Base-by-base conservation (phyloP, 495 filamentous ascomycete genomes). In the Penicillium antarcticum region DNA sequence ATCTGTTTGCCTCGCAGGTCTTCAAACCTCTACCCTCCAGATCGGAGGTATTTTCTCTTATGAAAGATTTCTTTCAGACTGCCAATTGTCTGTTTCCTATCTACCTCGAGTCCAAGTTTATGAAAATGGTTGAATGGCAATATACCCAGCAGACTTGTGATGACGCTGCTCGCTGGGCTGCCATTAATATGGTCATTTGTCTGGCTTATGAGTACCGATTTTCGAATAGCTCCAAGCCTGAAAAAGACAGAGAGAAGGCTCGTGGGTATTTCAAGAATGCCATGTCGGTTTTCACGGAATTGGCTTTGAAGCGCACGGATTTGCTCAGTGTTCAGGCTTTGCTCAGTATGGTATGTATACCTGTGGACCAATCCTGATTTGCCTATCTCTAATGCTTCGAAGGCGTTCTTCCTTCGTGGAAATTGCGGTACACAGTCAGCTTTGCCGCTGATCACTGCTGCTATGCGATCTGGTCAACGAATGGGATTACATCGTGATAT, bases 71-170 rank as follows among this genome's bases (percentile, higher is more conserved):
- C 63, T 98, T 98, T 62, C 87, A 87, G 60, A 95, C 95, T 59
- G 91, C 96, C 71, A 98, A 98, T 72, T 87, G 89, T 77, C 88
- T 97, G 71, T 95, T 97, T 66, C 94, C 94, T 21, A 78, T 98
- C 4, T 97, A 94, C 64, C 92, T 97, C 64, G 90, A 97, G 65
- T 86, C 86, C 10, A 91, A 92, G 0, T 98, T 98, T 60, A 96
- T 97, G 88, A 85, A 89, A 60, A 74, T 97, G 29, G 88, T 98
- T 4, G 90, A 96, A 59, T 86, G 87, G 70, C 91, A 97, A 60
- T 98, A 97, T 70, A 92, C 91, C 9, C 73, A 80, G 35, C 86
- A 96, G 55, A 92, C 91, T 17, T 96, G 95, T 58, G 87, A 92
- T 57, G 91, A 92, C 45, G 90, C 89, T 16, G 94, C 92, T 16